These are phyloP conservation scores for Neurospora terricola DNA, from an alignment of 495 filamentous ascomycete genomes.

Conservation along the genomic window DNA sequence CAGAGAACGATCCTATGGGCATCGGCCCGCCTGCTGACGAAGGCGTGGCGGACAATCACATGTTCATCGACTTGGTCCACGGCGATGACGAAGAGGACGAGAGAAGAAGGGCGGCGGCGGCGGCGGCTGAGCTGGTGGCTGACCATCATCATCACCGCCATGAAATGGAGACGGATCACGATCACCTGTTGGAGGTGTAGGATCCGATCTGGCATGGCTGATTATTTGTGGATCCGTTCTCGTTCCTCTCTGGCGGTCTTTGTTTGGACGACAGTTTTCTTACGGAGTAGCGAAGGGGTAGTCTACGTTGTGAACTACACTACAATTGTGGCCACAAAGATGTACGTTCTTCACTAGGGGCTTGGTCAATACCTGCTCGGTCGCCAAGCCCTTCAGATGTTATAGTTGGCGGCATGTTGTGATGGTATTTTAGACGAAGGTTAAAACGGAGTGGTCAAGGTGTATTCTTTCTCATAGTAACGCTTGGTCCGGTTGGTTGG, in stretches of 20 bases:
- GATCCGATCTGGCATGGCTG: neutral
- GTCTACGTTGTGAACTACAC: neutral
- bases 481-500: neutral
- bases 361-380: neutral
- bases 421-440: neutral
- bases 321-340: neutral
- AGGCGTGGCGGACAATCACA: conserved; percentile 37
- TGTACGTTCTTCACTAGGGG: neutral
- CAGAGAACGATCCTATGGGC: conserved; percentile 21
- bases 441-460: neutral
- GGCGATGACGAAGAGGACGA: conserved; percentile 38
- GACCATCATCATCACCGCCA: conserved; percentile 29
- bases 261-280: neutral
- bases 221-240: neutral
- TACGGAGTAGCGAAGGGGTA: neutral
- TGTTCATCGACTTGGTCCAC: conserved; percentile 44
- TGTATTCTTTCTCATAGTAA: neutral
- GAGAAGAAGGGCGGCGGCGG: neutral
- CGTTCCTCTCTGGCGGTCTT: neutral
- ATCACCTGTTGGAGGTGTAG: neutral
- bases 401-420: neutral
- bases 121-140: conserved; percentile 20
- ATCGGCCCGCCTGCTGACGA: conserved; percentile 25
- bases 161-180: conserved; percentile 15
- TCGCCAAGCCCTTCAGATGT: neutral